Evolutionary conservation across 805 yeast genomes (phyloP), one percentile per base, ranked within the genome.

Genomic region (Kodamaea kaohsiungensis): DNA sequence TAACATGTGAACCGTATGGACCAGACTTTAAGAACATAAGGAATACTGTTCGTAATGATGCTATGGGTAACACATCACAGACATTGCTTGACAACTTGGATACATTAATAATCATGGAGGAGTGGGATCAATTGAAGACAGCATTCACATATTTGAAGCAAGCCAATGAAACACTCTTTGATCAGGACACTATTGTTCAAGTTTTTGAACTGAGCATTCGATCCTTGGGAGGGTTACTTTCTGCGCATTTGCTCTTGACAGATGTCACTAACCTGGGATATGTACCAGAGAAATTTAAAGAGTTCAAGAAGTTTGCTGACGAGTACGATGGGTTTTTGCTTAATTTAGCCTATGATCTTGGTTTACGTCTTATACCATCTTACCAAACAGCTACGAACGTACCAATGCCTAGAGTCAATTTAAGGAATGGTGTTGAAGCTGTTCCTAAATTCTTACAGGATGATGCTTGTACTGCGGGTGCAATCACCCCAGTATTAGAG

Each of bases 391-490:
- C 78, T 1, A 72, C 82, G 0, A 86, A 86, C 0, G 76, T 91
- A 7, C 97, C 97, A 0, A 75, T 80, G n/a, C 91, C 98, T 0
- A 72, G 98, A 56, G 82, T 90, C 7, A 90, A 92, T 65, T 66
- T 92, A 19, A 71, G 71, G 15, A 61, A 72, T 18, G 93, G 92
- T 0, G 72, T 82, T 1, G 62, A 51, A 52, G 69, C 37, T 51
- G 71, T 85, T 0, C 83, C 88, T 0, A 56, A 67, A 6, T 62
- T 65, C 1, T 56, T 82, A 4, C 78, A 81, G 49, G 59, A 73
- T 10, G 96, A 89, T 56, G 91, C 91, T 6, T 91, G 97, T 65
- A 82, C 91, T 0, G 88, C 97, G 0, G 98, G 97, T 1, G 93
- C 92, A 15, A 87, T 91, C 0, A 84, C 92, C 1, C 89, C 96